Evolutionary conservation across 495 filamentous ascomycete species (phyloP).

Genomic region (Cercophora newfieldiana): DNA sequence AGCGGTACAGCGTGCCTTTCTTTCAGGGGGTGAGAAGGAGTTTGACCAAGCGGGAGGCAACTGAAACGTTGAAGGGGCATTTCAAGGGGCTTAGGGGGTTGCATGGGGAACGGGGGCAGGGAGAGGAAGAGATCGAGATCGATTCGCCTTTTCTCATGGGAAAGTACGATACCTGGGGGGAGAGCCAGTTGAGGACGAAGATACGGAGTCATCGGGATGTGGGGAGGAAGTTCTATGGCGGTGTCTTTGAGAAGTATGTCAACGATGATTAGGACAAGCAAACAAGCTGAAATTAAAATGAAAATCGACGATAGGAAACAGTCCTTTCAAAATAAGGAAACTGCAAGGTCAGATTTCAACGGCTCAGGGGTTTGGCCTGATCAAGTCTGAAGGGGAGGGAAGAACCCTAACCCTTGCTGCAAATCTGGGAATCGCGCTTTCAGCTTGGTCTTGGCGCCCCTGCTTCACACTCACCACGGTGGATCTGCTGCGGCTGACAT

Average conservation of each 20-base stretch:
- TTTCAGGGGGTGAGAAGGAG: slow-evolving; percentile 47
- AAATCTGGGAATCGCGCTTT: too few relatives aligned
- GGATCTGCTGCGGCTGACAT: neutral
- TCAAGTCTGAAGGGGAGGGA: too few relatives aligned
- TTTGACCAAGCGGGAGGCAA: slow-evolving; percentile 42
- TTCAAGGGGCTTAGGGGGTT: slow-evolving; percentile 28
- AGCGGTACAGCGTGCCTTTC: slow-evolving; percentile 49
- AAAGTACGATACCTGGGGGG: slow-evolving; percentile 49
- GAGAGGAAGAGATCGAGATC: slow-evolving; percentile 26
- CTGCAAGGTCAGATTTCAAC: too few relatives aligned
- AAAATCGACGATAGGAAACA: too few relatives aligned
- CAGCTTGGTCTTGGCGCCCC: too few relatives aligned
- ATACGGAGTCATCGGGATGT: slow-evolving; percentile 46
- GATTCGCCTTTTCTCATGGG: slow-evolving; percentile 47
- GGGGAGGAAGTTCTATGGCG: slow-evolving; percentile 41
- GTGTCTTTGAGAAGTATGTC: slow-evolving; percentile 44
- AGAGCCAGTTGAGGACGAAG: slow-evolving; percentile 49
- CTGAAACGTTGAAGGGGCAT: slow-evolving; percentile 32
- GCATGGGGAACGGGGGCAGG: neutral
- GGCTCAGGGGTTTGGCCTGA: too few relatives aligned
- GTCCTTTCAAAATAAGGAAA: too few relatives aligned
- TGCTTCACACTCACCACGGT: too few relatives aligned
- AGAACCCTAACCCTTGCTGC: too few relatives aligned
- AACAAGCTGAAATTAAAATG: too few relatives aligned
- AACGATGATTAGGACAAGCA: slow-evolving; percentile 2